Base-by-base conservation (phyloP, 495 filamentous ascomycete genomes). In the Xylaria castorea region DNA sequence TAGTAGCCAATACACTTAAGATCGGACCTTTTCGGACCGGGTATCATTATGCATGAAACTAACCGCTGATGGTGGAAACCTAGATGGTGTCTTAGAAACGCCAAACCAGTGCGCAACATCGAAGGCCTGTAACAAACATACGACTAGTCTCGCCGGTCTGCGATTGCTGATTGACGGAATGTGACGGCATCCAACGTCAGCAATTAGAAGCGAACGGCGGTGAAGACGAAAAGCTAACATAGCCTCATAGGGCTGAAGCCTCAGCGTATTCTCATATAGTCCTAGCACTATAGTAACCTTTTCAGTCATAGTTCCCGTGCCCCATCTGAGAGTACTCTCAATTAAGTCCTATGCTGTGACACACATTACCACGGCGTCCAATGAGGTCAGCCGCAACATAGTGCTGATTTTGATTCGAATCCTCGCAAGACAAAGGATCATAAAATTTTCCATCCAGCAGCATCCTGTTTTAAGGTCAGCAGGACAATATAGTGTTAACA, bases 171-270 rank as follows among this genome's bases (percentile, higher is more conserved):
- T 36, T 11, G 34, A 44, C 61, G 9, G n/a, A 53, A 44, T 6
- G 66, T 61, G 67, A 60, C 25, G 25, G 22, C 38, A 60, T 69
- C 67, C 67, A 69, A 69, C 67, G 67, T 69, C 67, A 61, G 67
- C 51, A 60, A 32, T 25, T 14, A 32, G 5, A 25, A 48, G 11
- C 30, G 55, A 70, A 62, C 68, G n/a, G 68, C 68, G 68, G 68
- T 70, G 68, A 62, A 34, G 22, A 18, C 27, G 25, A 22, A 62
- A 20, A 20, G 5, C 20, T 2, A 3, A 18, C 42, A 50, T 4
- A 70, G 68, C 68, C 68, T 70, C 55, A 78, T 60, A 77, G 74
- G 65, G 68, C 53, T 51, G 63, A 62, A n/a, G 12, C 25, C 50
- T 30, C 64, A 34, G 44, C 64, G 14, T 30, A 67, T 16, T 3